Evolutionary conservation across 208 protist species (phyloP), one percentile per base, ranked within the genome.

Genomic region (Trypanosoma theileri): DNA sequence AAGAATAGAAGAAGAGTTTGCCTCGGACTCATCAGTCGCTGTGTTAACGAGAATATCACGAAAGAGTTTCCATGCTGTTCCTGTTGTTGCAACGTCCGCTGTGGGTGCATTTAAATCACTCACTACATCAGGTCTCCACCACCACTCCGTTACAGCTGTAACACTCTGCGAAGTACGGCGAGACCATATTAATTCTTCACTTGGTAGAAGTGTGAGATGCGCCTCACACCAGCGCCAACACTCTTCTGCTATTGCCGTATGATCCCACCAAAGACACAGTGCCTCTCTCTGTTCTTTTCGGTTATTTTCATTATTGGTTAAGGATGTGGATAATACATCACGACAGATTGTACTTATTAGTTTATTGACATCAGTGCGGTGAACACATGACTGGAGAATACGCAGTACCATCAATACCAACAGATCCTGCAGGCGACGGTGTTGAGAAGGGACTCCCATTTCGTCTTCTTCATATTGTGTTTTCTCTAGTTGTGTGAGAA

Each of bases 161-260:
- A 64, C 17, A 21, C 54, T 48, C 1, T 55, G 35, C 9, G 28
- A 19, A 8, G 41, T 24, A 21, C 57, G 35, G 16, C 46, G 19
- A 22, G 16, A 59, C 56, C 35, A 52, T 9, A 21, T 26, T 3
- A 58, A 19, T 46, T 75, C 63, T 26, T 69, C 61, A 57, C 42
- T 41, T 14, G 62, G 45, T 8, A 16, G 12, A 0, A 75, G 56
- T 16, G 70, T 75, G 12, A 75, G 44, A 45, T 75, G 70, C 11
- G 63, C 70, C 48, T 75, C 70, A 51, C 70, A 75, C 70, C 70
- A 75, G 9, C 63, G 70, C 70, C 70, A 75, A 17, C 24, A 62
- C 24, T 28, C 56, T 17, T 57, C 61, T 19, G 63, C 70, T 14
- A 63, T n/a, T 14, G 17, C 24, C 35, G 40, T 57, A 12, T 14